These are phyloP conservation scores for Metschnikowia bowlesiae DNA, from an alignment of 805 yeast genomes.

Conservation along the genomic window DNA sequence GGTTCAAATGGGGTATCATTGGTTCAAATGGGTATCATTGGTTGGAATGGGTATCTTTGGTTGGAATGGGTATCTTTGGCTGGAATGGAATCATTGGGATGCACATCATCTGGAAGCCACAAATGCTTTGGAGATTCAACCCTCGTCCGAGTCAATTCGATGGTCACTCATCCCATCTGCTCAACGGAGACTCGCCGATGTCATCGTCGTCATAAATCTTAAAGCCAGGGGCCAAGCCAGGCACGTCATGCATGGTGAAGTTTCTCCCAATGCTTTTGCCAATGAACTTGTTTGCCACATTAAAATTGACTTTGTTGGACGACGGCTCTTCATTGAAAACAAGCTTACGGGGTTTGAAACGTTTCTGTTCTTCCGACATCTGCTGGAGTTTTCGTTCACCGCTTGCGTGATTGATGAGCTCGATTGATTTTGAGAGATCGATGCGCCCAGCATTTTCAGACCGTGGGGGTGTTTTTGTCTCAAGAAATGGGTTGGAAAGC, in stretches of 20 bases:
- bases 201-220: slow-evolving; percentile 13
- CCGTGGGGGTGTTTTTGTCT: not conserved
- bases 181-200: not conserved
- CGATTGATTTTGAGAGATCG: slow-evolving; percentile 13
- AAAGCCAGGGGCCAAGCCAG: slow-evolving; percentile 12
- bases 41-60: too few relatives aligned
- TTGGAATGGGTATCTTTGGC: too few relatives aligned
- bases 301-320: slow-evolving; percentile 9
- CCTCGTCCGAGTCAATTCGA: too few relatives aligned
- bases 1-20: too few relatives aligned
- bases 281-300: slow-evolving; percentile 14
- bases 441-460: not conserved
- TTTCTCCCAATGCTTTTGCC: slow-evolving; percentile 15
- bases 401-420: slow-evolving; percentile 13
- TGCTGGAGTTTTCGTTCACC: slow-evolving; percentile 11
- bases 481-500: slow-evolving; percentile 14
- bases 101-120: too few relatives aligned
- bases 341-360: slow-evolving; percentile 14
- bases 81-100: too few relatives aligned
- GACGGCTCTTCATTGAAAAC: slow-evolving; percentile 14
- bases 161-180: not conserved
- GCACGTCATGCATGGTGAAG: slow-evolving; percentile 12
- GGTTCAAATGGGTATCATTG: too few relatives aligned
- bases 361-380: slow-evolving; percentile 12
- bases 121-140: too few relatives aligned